Base-by-base conservation (phyloP, 2,329 filamentous ascomycete genomes). In the Madurella fahalii region DNA sequence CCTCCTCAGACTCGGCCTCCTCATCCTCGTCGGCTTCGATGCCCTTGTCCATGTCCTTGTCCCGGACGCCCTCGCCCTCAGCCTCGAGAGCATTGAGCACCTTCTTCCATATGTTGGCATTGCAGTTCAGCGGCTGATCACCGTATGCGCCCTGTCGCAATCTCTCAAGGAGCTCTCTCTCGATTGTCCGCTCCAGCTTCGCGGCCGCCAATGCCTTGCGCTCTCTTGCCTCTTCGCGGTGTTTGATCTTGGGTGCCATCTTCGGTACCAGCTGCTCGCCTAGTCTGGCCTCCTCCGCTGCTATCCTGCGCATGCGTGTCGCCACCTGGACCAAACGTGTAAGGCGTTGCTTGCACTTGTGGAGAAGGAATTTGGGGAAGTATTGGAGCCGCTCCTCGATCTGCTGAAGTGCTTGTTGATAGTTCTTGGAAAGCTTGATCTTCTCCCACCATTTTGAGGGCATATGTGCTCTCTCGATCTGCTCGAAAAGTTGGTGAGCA, bases 91-190 rank as follows among this genome's bases (percentile, higher is more conserved):
- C 90, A 58, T 86, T 85, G 64, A 99, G 83, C 8, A 99, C 94
- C 81, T 92, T 95, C 81, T 95, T 95, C 94, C 94, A 99, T 58
- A 99, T 90, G 13, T 83, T 81, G 71, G 96, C 91, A 71, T 95
- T 94, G 49, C 96, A 92, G 69, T 99, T 99, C 61, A 99, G 78
- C 41, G 94, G 94, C 69, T 90, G 84, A 65, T 97, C 92, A 52
- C 94, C 94, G 72, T 99, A 97, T 2, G 92, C 92, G 44, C 94
- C 94, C 67, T 90, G 92, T 61, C 92, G 82, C 71, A 99, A 75
- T 64, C 94, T 80, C 73, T 97, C 90, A 64, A 99, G 87, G 62
- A 99, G 79, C 74, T 97, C 93, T 52, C 94, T 80, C 79, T 99
- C 94, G 71, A 99, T 97, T 8, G 91, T 91, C 61, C 90, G 80